These are phyloP conservation scores for Haplographium delicatum DNA, from an alignment of 495 filamentous ascomycete species.

Conservation along the genomic window DNA sequence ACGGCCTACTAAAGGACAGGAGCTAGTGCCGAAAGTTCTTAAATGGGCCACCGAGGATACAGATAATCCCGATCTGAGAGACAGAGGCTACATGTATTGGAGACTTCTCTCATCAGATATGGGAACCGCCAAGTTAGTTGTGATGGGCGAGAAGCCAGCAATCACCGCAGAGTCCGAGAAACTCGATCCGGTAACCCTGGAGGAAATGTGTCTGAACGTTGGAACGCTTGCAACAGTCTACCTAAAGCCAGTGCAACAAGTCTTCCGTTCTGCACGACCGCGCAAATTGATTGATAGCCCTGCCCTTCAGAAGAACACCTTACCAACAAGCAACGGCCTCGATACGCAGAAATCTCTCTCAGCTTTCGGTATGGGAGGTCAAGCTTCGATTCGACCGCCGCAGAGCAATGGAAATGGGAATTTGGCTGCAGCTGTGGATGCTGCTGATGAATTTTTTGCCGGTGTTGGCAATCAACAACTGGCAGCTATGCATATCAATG, in stretches of 20 bases:
- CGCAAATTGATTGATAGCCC: conserved; percentile 73
- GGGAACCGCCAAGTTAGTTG: conserved; percentile 74
- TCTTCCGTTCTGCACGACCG: conserved; percentile 87
- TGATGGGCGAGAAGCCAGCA: conserved; percentile 95
- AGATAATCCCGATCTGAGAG: conserved; percentile 93
- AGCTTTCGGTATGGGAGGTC: conserved; percentile 45
- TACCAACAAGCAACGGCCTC: conserved; percentile 42
- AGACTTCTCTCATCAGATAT: conserved; percentile 92
- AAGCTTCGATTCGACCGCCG: conserved; percentile 27
- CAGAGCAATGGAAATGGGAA: conserved; percentile 32
- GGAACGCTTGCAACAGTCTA: conserved; percentile 97
- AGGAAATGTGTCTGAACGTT: conserved; percentile 95
- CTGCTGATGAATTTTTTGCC: conserved; percentile 83
- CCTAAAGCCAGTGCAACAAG: conserved; percentile 93
- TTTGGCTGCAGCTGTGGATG: conserved; percentile 66
- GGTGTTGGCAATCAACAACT: conserved; percentile 65
- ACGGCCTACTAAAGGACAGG: conserved; percentile 88
- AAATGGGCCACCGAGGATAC: conserved; percentile 99
- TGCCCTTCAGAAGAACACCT: conserved; percentile 66
- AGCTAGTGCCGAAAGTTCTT: conserved; percentile 89
- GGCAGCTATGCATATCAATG: conserved; percentile 58
- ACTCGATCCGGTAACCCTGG: conserved; percentile 82
- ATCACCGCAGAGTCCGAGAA: conserved; percentile 97
- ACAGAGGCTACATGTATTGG: conserved; percentile 99
- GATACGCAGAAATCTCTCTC: conserved; percentile 48